Evolutionary conservation across 352 stramenopile species (phyloP), one percentile per base, ranked within the genome.

Genomic region (Aphanomyces invadans): DNA sequence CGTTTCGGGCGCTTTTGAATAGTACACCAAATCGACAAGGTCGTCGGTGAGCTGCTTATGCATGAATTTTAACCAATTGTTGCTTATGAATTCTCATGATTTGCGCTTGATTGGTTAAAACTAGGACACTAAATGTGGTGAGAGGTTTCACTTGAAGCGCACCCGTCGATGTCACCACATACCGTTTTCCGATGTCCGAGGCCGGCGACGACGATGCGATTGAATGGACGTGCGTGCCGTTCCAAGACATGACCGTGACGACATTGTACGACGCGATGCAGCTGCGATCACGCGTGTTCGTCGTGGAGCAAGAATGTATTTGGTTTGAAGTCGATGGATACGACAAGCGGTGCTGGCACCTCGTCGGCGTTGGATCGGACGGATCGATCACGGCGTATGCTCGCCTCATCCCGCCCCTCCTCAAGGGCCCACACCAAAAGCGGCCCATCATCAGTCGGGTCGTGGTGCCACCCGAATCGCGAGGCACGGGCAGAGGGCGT

Each of bases 381-480:
- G 21, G 32, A 4, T 21, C 12, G 23, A 42, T 67, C 32, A 21
- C 54, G 10, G 60, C 33, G 15, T 67, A 67, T 26, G 60, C 60
- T 4, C 39, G 60, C 11, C 46, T 67, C 33, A 25, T 67, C 32
- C 19, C 38, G 10, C 33, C 60, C 9, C 12, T 49, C 3, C 55
- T 31, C 2, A 67, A 67, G 17, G 60, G 60, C 23, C 19, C 28
- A 26, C 25, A 59, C n/a, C 60, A 67, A 29, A 11, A 39, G 2
- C 49, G 39, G 29, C 60, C 60, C 11, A 67, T 67, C 38, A 67
- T 67, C 38, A 51, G 60, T 33, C 60, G 60, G 0, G 60, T 67
- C 7, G 39, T 67, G 5, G 48, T 48, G 2, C 23, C 60, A 31
- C 60, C 46, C 4, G 38, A 44, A 31, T 10, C n/a, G 12, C 45